Evolutionary conservation across 306 rosid species (phyloP).

Genomic region (Fragaria nilgerrensis): DNA sequence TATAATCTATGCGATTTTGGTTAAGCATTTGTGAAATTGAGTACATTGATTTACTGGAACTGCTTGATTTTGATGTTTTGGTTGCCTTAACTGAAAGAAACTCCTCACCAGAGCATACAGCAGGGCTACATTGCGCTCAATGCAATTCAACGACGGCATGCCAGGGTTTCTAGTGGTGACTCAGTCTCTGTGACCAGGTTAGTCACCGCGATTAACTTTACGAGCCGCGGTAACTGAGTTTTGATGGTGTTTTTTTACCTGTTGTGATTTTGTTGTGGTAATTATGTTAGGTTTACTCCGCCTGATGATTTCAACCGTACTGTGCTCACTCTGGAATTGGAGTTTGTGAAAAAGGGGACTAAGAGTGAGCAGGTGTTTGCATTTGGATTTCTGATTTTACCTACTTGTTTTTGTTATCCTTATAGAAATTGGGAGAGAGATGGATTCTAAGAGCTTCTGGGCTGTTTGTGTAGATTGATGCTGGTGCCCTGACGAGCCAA

Average conservation of each 20-base stretch:
- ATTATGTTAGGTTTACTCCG: constrained; percentile 61
- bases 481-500: constrained; percentile 64
- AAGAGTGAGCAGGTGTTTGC: constrained; percentile 75
- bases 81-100: constrained; percentile 61
- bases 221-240: neutral
- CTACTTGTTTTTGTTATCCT: neutral
- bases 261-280: neutral
- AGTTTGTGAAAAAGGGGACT: constrained; percentile 67
- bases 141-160: constrained; percentile 85
- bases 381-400: constrained; percentile 6
- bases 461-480: constrained; percentile 69
- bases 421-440: neutral
- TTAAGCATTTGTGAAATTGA: neutral
- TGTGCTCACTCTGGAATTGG: constrained; percentile 71
- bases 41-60: neutral
- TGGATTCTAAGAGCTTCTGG: neutral
- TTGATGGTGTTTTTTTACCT: neutral
- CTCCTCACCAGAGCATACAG: constrained; percentile 62
- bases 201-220: constrained; percentile 2
- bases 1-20: neutral
- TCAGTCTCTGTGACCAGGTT: constrained; percentile 54
- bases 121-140: constrained; percentile 74
- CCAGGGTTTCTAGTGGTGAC: constrained; percentile 75
- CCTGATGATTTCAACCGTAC: constrained; percentile 80
- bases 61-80: constrained; percentile 15